These are phyloP conservation scores for Nicotiana tabacum DNA, from an alignment of 257 asterid species.

Conservation along the genomic window DNA sequence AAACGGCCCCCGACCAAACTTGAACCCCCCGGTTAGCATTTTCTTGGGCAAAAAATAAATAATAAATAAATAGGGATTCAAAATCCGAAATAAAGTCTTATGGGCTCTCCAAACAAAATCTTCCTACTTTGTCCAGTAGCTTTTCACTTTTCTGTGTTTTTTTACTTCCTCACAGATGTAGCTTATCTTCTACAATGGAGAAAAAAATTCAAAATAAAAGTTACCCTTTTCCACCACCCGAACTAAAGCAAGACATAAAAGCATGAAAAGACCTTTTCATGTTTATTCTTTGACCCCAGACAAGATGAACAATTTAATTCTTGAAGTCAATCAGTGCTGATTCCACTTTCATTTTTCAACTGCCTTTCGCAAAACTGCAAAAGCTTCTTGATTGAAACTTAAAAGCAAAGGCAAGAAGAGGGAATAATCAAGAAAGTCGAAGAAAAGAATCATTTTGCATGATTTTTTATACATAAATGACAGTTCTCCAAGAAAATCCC, in stretches of 20 bases:
- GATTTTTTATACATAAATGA: not conserved
- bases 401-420: not conserved
- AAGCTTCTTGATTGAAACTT: not conserved
- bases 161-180: not conserved
- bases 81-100: too few relatives aligned
- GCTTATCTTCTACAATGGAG: not conserved
- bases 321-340: not conserved
- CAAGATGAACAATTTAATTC: not conserved
- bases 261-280: not conserved
- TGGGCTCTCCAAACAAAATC: too few relatives aligned
- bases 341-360: slow-evolving; percentile 7
- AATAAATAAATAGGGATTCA: too few relatives aligned
- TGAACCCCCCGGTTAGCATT: too few relatives aligned
- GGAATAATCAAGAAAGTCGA: not conserved
- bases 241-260: not conserved
- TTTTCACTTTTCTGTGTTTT: not conserved
- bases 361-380: not conserved
- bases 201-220: not conserved
- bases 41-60: too few relatives aligned
- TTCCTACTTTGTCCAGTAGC: not conserved
- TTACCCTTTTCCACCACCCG: too few relatives aligned
- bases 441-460: slow-evolving; percentile 4
- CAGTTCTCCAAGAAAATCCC: not conserved
- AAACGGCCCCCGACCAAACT: too few relatives aligned
- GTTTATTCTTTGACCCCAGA: not conserved